Base-by-base conservation (phyloP, 225 moss, liverwort and hornwort species). In the Thuidium tamariscinum region DNA sequence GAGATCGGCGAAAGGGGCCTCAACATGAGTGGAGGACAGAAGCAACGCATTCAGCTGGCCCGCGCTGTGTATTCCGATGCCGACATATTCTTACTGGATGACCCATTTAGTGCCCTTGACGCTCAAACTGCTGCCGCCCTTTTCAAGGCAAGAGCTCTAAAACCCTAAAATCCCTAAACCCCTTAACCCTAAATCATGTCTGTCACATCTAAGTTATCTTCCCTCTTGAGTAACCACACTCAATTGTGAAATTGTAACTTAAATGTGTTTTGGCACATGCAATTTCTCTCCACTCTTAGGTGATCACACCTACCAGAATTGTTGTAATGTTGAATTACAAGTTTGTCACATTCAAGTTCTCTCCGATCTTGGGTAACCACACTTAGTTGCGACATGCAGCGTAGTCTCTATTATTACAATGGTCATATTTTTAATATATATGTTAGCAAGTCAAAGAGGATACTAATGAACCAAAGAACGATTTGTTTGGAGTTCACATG, bases 11-110 rank as follows among this genome's bases (percentile, higher is more conserved):
- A 96, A 81, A 84, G 94, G 78, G 94, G 95, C 15, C 88, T 94
- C 85, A 96, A 95, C 30, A 77, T 95, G 88, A 96, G 96, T 81
- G 96, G 95, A 52, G 96, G 96, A 10, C 96, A 96, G 85, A 96
- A 94, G 90, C 95, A 94, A 44, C 87, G 95, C 56, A 89, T 95
- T 71, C 94, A 95, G 81, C 80, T 96, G 73, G 96, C 96, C 21
- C 89, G 96, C 27, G 96, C 95, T 65, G 93, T 94, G 29, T 95
- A 96, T 84, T 87, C 90, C 12, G 93, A 94, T 56, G 94, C 93
- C 17, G 93, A 95, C 68, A 66, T 96, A 37, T 94, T 90, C 76
- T 79, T 96, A 56, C 79, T 96, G 78, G 96, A 96, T 66, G 96
- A 96, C 80, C 94, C 94, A 25, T 94, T 96, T 22, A 95, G 95